Evolutionary conservation across 2,329 filamentous ascomycete genomes (phyloP).

Genomic region (Plenodomus tracheiphilus): DNA sequence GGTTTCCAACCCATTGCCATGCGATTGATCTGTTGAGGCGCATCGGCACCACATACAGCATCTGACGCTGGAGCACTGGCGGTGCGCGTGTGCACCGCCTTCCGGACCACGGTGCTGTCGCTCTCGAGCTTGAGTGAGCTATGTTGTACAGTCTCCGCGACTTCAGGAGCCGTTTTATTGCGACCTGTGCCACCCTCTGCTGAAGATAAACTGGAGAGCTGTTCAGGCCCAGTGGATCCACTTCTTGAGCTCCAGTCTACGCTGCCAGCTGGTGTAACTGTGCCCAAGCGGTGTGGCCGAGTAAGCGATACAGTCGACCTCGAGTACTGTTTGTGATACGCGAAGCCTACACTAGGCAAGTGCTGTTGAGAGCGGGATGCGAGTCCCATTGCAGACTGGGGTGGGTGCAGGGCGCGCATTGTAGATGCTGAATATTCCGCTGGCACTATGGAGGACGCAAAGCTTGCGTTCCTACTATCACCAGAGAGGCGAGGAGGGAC

Average conservation of each 20-base stretch:
- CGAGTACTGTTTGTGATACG: constrained; percentile 25
- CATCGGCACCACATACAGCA: constrained; percentile 7
- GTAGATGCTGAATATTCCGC: constrained; percentile 36
- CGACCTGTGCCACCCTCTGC: background rate
- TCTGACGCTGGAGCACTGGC: constrained; percentile 20
- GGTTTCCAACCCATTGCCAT: constrained; percentile 25
- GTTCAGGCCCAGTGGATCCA: constrained; percentile 19
- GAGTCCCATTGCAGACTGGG: constrained; percentile 16
- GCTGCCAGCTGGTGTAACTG: constrained; percentile 19
- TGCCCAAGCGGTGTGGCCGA: constrained; percentile 34
- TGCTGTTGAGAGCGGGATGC: constrained; percentile 26
- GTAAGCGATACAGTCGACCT: constrained; percentile 36
- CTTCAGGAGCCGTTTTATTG: background rate
- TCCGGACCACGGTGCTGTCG: background rate
- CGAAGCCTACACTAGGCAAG: constrained; percentile 17
- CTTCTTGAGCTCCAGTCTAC: constrained; percentile 29
- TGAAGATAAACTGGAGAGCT: background rate
- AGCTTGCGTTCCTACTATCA: constrained; percentile 17
- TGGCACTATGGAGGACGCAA: constrained; percentile 28
- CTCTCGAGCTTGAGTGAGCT: background rate
- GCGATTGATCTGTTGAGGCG: constrained; percentile 1
- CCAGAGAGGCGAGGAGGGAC: constrained; percentile 25
- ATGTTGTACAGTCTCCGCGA: background rate
- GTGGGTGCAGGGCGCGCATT: constrained; percentile 38
- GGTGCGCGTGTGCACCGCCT: constrained; percentile 10